Conservation (phyloP, 345 rosid genomes). For the Linum lewisii region DNA sequence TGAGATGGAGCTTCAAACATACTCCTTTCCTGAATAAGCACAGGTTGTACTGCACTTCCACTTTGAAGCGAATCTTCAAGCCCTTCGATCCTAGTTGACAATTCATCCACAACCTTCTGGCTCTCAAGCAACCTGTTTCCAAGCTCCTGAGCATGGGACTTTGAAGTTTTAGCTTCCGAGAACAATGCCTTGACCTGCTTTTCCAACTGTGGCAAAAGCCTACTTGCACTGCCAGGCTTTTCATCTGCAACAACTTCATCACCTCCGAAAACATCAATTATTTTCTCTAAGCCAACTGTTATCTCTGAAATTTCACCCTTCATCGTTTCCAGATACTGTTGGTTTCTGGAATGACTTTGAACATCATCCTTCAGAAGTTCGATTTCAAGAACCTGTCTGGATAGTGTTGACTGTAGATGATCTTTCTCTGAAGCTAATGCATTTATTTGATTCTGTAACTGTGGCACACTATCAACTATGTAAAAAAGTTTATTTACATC, state of each 20-base stretch:
- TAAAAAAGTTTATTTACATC: conserved; percentile 47
- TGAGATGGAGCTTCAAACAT: conserved; percentile 49
- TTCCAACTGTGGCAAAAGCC: conserved; percentile 43
- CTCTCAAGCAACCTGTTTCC: conserved; percentile 49
- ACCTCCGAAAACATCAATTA: conserved; percentile 35
- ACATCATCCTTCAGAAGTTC: conserved; percentile 46
- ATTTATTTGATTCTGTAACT: conserved; percentile 45
- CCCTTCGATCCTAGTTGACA: conserved; percentile 44
- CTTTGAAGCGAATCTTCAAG: conserved; percentile 51
- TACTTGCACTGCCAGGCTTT: conserved; percentile 26
- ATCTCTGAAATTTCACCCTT: conserved; percentile 44
- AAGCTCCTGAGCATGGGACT: conserved; percentile 50
- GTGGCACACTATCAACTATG: conserved; percentile 40
- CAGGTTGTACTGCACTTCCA: conserved; percentile 34
- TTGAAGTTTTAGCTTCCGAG: conserved; percentile 52
- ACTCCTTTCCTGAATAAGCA: conserved; percentile 56
- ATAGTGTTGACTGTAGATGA: conserved; percentile 43
- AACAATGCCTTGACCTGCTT: conserved; percentile 39
- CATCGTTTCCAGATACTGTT: conserved; percentile 36
- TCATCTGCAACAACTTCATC: conserved; percentile 30
- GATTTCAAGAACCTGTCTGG: conserved; percentile 42
- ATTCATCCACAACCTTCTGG: conserved; percentile 54
- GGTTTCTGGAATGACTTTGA: conserved; percentile 21
- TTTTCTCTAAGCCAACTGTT: conserved; percentile 44
- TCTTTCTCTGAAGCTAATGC: conserved; percentile 38